These are phyloP conservation scores for Mangifera indica DNA, from an alignment of 345 rosid genomes.

Conservation along the genomic window DNA sequence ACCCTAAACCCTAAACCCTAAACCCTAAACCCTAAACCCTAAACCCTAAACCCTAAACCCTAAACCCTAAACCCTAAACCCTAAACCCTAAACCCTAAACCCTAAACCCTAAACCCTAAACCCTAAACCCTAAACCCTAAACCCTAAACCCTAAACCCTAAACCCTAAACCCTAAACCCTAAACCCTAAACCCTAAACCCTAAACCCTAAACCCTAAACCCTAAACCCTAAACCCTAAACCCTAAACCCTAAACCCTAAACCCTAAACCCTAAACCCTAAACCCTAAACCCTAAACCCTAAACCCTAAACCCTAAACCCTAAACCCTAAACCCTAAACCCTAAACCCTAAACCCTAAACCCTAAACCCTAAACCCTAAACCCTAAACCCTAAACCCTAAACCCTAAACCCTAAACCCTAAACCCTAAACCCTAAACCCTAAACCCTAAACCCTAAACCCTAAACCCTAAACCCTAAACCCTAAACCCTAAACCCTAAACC, in stretches of 20 bases:
- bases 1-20: background rate
- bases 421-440: too few species aligned
- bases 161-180: too few species aligned
- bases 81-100: too few species aligned
- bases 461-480: conserved; percentile 6
- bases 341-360: background rate
- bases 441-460: background rate
- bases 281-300: too few species aligned
- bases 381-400: conserved; percentile 2
- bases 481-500: too few species aligned
- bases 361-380: background rate
- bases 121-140: too few species aligned
- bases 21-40: conserved; percentile 21
- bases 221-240: background rate
- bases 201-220: too few species aligned
- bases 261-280: too few species aligned
- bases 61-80: background rate
- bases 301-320: too few species aligned
- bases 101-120: background rate
- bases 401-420: too few species aligned
- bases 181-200: too few species aligned
- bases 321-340: too few species aligned
- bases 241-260: background rate
- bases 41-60: background rate
- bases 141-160: conserved; percentile 11